Conservation (phyloP, 352 stramenopile species). For the Thalassiosira hispida region DNA sequence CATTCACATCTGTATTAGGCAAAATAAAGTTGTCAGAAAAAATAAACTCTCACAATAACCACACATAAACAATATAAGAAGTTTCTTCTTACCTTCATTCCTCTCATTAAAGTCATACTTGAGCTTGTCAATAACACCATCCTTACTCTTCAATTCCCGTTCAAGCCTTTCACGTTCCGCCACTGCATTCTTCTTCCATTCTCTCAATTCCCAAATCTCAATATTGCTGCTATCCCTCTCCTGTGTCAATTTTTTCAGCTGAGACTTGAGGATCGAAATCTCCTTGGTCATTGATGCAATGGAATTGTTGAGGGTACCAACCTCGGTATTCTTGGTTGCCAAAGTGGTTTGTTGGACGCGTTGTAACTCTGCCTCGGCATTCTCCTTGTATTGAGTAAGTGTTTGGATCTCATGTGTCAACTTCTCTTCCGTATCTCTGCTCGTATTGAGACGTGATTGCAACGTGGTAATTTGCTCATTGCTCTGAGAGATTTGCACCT, state of each 20-base stretch:
- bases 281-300: conserved; percentile 37
- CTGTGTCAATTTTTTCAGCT: conserved; percentile 26
- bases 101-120: conserved; percentile 33
- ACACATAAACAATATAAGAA: too few species aligned
- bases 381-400: conserved; percentile 35
- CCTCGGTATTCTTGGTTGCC: conserved; percentile 28
- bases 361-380: conserved; percentile 34
- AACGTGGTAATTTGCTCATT: conserved; percentile 29
- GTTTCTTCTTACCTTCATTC: conserved; percentile 23
- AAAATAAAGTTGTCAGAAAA: too few species aligned
- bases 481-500: conserved; percentile 33
- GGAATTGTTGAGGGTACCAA: conserved; percentile 20
- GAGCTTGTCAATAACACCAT: conserved; percentile 32
- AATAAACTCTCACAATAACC: too few species aligned
- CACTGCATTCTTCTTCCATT: conserved; percentile 51
- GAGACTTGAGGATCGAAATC: conserved; percentile 28
- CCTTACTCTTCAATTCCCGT: conserved; percentile 32
- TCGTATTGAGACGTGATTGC: conserved; percentile 40
- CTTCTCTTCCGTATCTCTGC: conserved; percentile 25
- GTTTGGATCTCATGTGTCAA: conserved; percentile 33
- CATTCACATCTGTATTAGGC: conserved; percentile 37
- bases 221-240: conserved; percentile 34
- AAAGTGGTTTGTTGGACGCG: conserved; percentile 5
- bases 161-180: conserved; percentile 18
- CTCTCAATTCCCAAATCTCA: conserved; percentile 39